Conservation (phyloP, 2,329 filamentous ascomycete species). For the Neonectria magnoliae region DNA sequence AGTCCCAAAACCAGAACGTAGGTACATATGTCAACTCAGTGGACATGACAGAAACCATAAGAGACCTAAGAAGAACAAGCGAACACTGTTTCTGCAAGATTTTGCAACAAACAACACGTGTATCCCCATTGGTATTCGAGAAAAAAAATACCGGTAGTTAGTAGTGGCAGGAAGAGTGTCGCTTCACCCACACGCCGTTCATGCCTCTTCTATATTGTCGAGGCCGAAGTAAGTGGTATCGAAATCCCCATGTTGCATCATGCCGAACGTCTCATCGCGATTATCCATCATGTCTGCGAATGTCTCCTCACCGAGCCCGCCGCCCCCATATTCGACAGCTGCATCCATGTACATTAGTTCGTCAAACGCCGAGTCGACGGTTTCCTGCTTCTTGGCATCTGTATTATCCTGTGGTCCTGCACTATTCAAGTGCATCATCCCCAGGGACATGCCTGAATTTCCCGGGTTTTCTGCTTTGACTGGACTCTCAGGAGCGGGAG, state of each 20-base stretch:
- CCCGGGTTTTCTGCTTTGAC: constrained; percentile 24
- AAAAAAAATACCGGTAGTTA: not conserved
- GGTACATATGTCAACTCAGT: not conserved
- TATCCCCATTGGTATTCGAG: not conserved
- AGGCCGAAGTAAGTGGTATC: constrained; percentile 60
- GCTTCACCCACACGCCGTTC: not conserved
- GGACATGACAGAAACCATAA: not conserved
- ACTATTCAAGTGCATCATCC: not conserved
- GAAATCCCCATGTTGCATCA: constrained; percentile 57
- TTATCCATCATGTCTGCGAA: constrained; percentile 62
- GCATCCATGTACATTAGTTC: constrained; percentile 57
- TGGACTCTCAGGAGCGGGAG: constrained; percentile 16
- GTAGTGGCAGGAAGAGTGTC: not conserved
- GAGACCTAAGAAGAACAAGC: no score
- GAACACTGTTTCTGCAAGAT: not conserved
- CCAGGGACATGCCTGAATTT: constrained; percentile 6
- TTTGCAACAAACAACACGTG: not conserved
- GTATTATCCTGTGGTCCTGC: constrained; percentile 4
- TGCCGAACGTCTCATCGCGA: constrained; percentile 53
- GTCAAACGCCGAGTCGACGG: constrained; percentile 48
- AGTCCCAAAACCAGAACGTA: not conserved
- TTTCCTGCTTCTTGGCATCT: constrained; percentile 40
- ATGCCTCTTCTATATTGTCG: constrained; percentile 34
- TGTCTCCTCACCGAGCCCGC: constrained; percentile 49
- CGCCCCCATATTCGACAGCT: constrained; percentile 47